Percentiles rank a stretch among this genome's conserved stretches.
Conservation (phyloP, 192 early-diverging fungal species). For the Backusella parvicylindrica region DNA sequence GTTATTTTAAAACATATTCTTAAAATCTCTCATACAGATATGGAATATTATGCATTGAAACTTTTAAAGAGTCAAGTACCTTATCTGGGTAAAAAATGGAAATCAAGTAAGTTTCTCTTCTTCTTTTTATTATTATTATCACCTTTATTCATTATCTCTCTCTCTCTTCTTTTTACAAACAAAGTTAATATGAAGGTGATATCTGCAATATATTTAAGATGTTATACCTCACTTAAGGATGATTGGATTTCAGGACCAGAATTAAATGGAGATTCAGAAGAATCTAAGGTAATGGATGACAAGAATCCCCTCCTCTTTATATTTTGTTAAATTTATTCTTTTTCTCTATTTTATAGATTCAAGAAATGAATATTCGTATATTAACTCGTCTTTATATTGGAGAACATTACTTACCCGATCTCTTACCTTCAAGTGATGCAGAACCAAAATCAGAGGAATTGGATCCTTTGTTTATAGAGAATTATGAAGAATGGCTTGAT, state of each 20-base stretch:
- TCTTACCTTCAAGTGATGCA: neutral
- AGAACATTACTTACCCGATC: slow-evolving; percentile 29
- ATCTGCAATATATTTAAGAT: slow-evolving; percentile 68
- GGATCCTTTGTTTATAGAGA: slow-evolving; percentile 58
- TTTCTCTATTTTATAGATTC: slow-evolving; percentile 36
- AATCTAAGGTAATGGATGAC: slow-evolving; percentile 52
- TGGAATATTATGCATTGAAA: slow-evolving; percentile 73
- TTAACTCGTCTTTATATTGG: slow-evolving; percentile 62
- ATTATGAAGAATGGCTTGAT: slow-evolving; percentile 69
- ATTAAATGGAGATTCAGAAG: slow-evolving; percentile 65
- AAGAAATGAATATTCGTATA: slow-evolving; percentile 60
- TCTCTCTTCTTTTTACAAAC: neutral
- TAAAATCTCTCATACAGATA: slow-evolving; percentile 61
- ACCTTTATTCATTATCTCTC: neutral
- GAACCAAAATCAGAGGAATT: slow-evolving; percentile 27
- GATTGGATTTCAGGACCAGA: slow-evolving; percentile 69
- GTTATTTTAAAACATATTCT: slow-evolving; percentile 75
- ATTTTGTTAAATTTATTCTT: slow-evolving; percentile 3
- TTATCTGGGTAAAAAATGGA: slow-evolving; percentile 77
- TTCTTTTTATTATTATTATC: neutral
- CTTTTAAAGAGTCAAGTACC: slow-evolving; percentile 78
- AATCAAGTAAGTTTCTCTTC: slow-evolving; percentile 43
- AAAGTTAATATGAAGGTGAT: slow-evolving; percentile 79
- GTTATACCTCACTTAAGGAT: slow-evolving; percentile 62
- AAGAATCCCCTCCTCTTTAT: neutral